These are phyloP conservation scores for Fusarium heterosporum DNA, from an alignment of 2,329 filamentous ascomycete genomes.

Conservation along the genomic window DNA sequence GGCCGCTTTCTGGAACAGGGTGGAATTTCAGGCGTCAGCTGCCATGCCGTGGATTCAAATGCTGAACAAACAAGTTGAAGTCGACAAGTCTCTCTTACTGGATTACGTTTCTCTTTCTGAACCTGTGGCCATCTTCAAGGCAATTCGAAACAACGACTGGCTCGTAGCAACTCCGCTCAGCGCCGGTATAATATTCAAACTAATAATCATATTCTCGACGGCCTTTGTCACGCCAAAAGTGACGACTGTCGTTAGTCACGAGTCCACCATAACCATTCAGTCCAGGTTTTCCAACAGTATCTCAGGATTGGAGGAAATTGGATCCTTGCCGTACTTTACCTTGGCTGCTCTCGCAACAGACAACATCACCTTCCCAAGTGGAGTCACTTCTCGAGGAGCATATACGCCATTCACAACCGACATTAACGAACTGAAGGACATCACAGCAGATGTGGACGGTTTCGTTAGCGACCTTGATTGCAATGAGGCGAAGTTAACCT, in stretches of 20 bases:
- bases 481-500: conserved; percentile 41
- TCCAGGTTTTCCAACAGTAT: conserved; percentile 48
- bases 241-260: conserved; percentile 43
- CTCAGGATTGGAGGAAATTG: conserved; percentile 41
- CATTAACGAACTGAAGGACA: conserved; percentile 38
- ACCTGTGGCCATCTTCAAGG: conserved; percentile 46
- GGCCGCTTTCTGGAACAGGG: conserved; percentile 52
- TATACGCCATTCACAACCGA: conserved; percentile 51
- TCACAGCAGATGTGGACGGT: conserved; percentile 52
- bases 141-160: conserved; percentile 51
- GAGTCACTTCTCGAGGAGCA: conserved; percentile 50
- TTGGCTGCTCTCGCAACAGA: conserved; percentile 50
- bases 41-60: conserved; percentile 55
- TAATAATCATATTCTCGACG: conserved; percentile 52
- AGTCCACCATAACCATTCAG: conserved; percentile 43
- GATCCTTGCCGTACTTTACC: conserved; percentile 49
- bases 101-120: conserved; percentile 52
- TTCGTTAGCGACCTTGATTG: conserved; percentile 51
- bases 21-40: conserved; percentile 55
- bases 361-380: conserved; percentile 49
- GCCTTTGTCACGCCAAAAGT: conserved; percentile 52
- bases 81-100: conserved; percentile 52
- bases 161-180: conserved; percentile 48
- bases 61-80: conserved; percentile 45
- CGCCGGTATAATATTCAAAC: conserved; percentile 49